These are phyloP conservation scores for Thuidium tamariscinum DNA, from an alignment of 225 moss, liverwort and hornwort species.

Conservation along the genomic window DNA sequence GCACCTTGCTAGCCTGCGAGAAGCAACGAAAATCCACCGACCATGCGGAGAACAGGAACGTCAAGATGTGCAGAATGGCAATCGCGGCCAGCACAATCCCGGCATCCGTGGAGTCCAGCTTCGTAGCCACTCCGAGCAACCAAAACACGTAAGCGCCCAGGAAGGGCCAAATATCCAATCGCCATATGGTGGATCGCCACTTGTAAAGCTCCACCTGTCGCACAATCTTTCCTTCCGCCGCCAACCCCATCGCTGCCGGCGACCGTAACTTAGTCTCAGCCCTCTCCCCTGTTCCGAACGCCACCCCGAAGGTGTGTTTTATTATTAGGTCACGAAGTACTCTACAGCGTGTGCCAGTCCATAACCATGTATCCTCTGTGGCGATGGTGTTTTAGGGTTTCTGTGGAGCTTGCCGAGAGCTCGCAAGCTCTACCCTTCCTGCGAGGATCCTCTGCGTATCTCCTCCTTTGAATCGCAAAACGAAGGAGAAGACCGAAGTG, in stretches of 20 bases:
- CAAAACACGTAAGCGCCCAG: slow-evolving; percentile 47
- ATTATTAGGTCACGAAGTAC: background rate
- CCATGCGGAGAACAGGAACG: slow-evolving; percentile 90
- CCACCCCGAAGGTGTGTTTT: background rate
- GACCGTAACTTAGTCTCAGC: background rate
- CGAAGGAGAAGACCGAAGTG: background rate
- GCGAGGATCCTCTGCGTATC: background rate
- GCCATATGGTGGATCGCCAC: slow-evolving; percentile 63
- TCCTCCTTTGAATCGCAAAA: background rate
- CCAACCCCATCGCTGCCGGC: slow-evolving; percentile 42
- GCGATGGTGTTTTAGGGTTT: background rate
- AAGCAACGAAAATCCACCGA: slow-evolving; percentile 97
- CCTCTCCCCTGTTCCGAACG: background rate
- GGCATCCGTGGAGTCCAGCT: slow-evolving; percentile 63
- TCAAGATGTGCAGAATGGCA: slow-evolving; percentile 54
- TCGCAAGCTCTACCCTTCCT: background rate
- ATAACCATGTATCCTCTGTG: background rate
- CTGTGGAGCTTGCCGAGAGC: background rate
- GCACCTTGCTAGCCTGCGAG: slow-evolving; percentile 77
- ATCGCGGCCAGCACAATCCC: slow-evolving; percentile 56
- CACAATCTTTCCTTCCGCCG: slow-evolving; percentile 86
- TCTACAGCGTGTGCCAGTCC: background rate
- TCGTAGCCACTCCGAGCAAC: slow-evolving; percentile 50
- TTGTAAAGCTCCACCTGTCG: slow-evolving; percentile 79
- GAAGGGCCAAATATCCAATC: slow-evolving; percentile 90